Base-by-base conservation (phyloP, 2,329 filamentous ascomycete species). In the Venturia pyrina region DNA sequence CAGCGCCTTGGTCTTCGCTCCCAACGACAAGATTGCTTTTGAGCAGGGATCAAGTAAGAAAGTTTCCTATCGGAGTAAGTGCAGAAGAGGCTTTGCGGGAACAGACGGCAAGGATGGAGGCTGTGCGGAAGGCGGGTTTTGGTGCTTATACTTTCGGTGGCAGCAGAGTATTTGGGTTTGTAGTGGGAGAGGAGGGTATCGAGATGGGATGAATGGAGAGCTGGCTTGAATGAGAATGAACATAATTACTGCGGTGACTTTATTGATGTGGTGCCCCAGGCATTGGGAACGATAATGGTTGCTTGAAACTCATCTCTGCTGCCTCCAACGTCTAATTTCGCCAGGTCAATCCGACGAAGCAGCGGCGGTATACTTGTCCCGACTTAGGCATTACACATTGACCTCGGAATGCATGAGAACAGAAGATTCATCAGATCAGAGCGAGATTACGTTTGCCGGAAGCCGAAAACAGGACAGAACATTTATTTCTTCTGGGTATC, bases 61-160 rank as follows among this genome's bases (percentile, higher is more conserved):
- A 72, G 50, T 78, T 81, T 65, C 73, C 73, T 10, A 67, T 72
- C 5, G 75, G 70, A 10, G 72, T 78, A 28, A 77, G 75, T 68
- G 68, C 76, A 0, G 72, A 76, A 61, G 75, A 79, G 65, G 77
- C 76, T 1, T 69, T 72, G 64, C 68, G 67, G 17, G 78, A 80
- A 68, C 70, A 69, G 10, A 68, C 32, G 64, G 69, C 71, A 66
- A 68, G 78, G 62, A 73, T 75, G 72, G 71, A 73, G 32, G 75
- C 76, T 15, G 76, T 79, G 8, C 68, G 70, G 24, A 68, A 72
- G 65, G 75, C 73, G 10, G 68, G 71, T 62, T 79, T 78, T 68
- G 75, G 41, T 41, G 64, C 64, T 24, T 48, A 10, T 34, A 37
- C 46, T 17, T 48, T 64, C 32, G 44, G 44, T 48, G 46, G 62